Conservation (phyloP, 352 stramenopile genomes). For the Globisporangium paroecandrum region DNA sequence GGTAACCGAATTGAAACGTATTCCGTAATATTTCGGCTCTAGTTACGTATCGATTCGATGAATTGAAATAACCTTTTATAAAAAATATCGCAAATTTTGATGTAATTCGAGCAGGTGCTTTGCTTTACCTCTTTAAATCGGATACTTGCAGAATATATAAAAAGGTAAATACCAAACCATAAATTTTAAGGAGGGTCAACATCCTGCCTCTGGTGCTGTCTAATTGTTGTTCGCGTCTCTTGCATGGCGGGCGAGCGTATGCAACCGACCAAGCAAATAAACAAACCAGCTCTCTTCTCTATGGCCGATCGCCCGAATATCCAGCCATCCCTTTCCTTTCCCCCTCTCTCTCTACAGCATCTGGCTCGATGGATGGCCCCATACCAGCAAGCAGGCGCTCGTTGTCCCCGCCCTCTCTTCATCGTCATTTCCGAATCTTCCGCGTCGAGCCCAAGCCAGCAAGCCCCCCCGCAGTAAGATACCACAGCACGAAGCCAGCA, state of each 20-base stretch:
- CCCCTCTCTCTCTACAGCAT: background rate
- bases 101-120: too few species aligned
- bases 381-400: background rate
- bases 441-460: slow-evolving; percentile 5
- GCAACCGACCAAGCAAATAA: background rate
- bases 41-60: too few species aligned
- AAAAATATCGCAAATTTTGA: too few species aligned
- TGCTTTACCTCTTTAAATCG: background rate
- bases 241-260: background rate
- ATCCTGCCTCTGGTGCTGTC: background rate
- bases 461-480: background rate
- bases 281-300: slow-evolving; percentile 2
- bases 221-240: background rate
- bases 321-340: background rate
- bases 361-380: background rate
- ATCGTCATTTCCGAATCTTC: slow-evolving; percentile 20
- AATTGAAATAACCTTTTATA: too few species aligned
- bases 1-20: too few species aligned
- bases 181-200: background rate
- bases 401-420: background rate
- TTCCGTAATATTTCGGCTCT: too few species aligned
- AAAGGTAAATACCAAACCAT: too few species aligned
- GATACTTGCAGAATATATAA: background rate
- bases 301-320: background rate
- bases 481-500: slow-evolving; percentile 9